Evolutionary conservation across 495 filamentous ascomycete species (phyloP).

Genomic region (Penicillium samsonianum): DNA sequence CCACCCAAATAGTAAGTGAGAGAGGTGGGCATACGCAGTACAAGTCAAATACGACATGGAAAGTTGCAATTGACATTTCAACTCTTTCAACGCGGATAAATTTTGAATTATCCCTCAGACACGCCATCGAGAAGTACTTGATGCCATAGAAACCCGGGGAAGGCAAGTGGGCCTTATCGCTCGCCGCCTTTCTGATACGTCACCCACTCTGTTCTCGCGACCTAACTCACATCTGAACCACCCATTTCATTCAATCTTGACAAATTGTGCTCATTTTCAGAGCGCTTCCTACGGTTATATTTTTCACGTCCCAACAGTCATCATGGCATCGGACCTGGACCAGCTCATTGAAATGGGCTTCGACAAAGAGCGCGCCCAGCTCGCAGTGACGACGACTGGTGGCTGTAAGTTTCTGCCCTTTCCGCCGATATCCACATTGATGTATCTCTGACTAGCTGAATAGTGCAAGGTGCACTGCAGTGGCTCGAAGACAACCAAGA

Average conservation of each 20-base stretch:
- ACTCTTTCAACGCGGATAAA: neutral
- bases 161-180: constrained; percentile 20
- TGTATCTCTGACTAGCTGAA: constrained; percentile 3
- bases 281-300: neutral
- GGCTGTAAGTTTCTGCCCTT: constrained; percentile 57
- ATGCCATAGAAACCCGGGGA: constrained; percentile 12
- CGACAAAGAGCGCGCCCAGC: constrained; percentile 71
- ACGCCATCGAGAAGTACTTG: neutral
- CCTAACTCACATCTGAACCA: constrained; percentile 6
- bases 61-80: neutral
- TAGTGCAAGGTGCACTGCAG: constrained; percentile 86
- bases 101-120: neutral
- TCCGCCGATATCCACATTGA: neutral
- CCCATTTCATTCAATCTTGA: constrained; percentile 1
- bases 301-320: constrained; percentile 16
- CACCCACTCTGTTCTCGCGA: constrained; percentile 24
- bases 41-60: neutral
- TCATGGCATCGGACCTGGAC: constrained; percentile 74
- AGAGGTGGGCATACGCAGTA: neutral
- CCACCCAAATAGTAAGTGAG: too few relatives aligned
- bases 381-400: constrained; percentile 78
- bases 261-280: neutral
- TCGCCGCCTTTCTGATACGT: constrained; percentile 40
- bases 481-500: constrained; percentile 93
- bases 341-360: constrained; percentile 95